Percentiles rank a stretch among this genome's conserved stretches.
Conservation (phyloP, 2,329 filamentous ascomycete species). For the Alternaria dauci region DNA sequence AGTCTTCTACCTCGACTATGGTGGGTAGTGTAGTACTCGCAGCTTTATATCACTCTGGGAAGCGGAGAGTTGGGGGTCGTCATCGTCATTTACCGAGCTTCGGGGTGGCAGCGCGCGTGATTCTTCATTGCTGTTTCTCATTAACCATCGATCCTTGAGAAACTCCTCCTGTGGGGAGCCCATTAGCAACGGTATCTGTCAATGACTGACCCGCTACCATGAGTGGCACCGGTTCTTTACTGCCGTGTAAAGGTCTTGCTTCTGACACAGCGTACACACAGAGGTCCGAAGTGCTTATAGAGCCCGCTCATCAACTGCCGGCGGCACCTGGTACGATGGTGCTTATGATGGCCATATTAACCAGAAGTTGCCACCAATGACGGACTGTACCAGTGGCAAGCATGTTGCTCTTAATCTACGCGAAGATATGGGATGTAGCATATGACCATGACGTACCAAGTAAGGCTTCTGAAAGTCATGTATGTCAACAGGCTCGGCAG, state of each 20-base stretch:
- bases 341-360: not conserved
- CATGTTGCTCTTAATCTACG: not conserved
- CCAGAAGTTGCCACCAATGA: not conserved
- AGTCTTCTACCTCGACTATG: not conserved
- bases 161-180: not conserved
- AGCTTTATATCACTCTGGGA: not conserved
- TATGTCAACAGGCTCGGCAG: not conserved
- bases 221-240: not conserved
- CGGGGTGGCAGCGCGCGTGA: not conserved
- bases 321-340: not conserved
- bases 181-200: not conserved
- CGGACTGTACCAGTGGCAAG: not conserved
- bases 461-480: not conserved
- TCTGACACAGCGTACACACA: not conserved
- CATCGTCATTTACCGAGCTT: not conserved
- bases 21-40: not conserved
- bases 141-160: slow-evolving; percentile 2
- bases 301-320: not conserved
- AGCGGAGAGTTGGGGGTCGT: not conserved
- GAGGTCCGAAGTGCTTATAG: not conserved
- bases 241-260: slow-evolving; percentile 1
- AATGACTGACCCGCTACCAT: not conserved
- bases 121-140: not conserved
- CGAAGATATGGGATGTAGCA: not conserved
- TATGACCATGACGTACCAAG: not conserved